Evolutionary conservation across 495 filamentous ascomycete genomes (phyloP).

Genomic region (Tuber calosporum): DNA sequence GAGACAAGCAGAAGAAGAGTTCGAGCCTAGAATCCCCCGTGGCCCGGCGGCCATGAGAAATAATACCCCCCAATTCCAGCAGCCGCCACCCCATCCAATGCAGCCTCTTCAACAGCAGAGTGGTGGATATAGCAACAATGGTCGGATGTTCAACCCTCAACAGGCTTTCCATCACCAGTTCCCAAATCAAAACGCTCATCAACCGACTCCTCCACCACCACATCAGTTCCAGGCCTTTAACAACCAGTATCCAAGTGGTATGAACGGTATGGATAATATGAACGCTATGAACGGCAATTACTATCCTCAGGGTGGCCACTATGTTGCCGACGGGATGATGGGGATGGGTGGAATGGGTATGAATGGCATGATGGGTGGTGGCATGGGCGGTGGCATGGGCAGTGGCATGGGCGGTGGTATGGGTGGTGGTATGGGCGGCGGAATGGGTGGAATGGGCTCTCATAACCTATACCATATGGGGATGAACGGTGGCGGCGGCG

Average conservation of each 20-base stretch:
- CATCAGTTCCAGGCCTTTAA: slow-evolving; percentile 21
- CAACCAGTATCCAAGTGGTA: slow-evolving; percentile 31
- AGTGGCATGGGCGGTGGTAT: slow-evolving; percentile 42
- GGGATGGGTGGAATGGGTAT: slow-evolving; percentile 44
- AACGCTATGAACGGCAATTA: slow-evolving; percentile 45
- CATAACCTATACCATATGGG: slow-evolving; percentile 22
- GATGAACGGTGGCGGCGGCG: slow-evolving; percentile 39
- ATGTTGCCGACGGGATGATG: slow-evolving; percentile 45
- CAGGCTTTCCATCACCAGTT: slow-evolving; percentile 28
- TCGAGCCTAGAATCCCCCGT: slow-evolving; percentile 42
- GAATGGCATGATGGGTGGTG: slow-evolving; percentile 45
- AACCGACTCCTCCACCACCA: slow-evolving; percentile 15
- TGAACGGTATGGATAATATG: slow-evolving; percentile 45
- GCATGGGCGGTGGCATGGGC: slow-evolving; percentile 44
- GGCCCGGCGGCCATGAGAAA: slow-evolving; percentile 47
- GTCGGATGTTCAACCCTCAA: slow-evolving; percentile 33
- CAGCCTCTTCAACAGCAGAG: slow-evolving; percentile 26
- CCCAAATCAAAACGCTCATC: slow-evolving; percentile 17
- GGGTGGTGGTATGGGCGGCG: slow-evolving; percentile 34
- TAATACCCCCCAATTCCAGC: slow-evolving; percentile 38
- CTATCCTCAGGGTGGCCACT: slow-evolving; percentile 44
- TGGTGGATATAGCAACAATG: slow-evolving; percentile 31
- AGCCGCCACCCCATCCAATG: slow-evolving; percentile 40
- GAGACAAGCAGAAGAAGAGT: slow-evolving; percentile 67
- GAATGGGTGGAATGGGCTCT: slow-evolving; percentile 39